phyloP scores from a whole-genome alignment of 2,329 filamentous ascomycete species.

The Alternaria angustiovoidea region DNA sequence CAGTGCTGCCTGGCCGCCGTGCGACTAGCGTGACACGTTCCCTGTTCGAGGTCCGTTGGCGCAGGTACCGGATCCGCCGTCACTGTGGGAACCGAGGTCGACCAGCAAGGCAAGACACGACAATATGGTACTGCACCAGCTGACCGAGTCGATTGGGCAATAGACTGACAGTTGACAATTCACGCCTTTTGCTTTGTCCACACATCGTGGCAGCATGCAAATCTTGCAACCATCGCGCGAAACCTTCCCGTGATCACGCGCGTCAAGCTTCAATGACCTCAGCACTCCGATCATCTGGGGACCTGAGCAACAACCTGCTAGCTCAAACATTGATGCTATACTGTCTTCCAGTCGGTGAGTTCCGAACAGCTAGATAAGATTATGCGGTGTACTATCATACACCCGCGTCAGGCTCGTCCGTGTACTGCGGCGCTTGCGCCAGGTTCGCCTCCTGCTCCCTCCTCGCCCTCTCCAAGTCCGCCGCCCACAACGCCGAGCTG shows the following conservation, averaged over 20 bases:
- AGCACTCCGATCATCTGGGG: conserved; percentile 1
- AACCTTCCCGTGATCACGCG: neutral
- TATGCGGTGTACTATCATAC: conserved; percentile 21
- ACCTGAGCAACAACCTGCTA: neutral
- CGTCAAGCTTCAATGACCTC: conserved; percentile 13
- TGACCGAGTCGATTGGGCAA: neutral
- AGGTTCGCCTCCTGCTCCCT: conserved; percentile 35
- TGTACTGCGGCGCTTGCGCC: conserved; percentile 34
- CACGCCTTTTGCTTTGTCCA: neutral
- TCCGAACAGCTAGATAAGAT: neutral
- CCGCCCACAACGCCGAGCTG: conserved; percentile 87
- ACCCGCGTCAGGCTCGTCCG: conserved; percentile 37
- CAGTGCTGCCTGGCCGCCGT: conserved; percentile 11
- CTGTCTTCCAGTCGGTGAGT: neutral
- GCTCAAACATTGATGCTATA: neutral
- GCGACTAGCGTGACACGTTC: conserved; percentile 19
- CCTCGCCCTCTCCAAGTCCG: conserved; percentile 69
- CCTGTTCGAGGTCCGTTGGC: conserved; percentile 7
- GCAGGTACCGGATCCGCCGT: conserved; percentile 3
- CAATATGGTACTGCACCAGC: neutral
- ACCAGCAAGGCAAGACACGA: neutral
- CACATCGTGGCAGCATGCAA: neutral
- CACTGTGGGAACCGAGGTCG: neutral
- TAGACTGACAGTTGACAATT: no score
- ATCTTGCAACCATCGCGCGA: neutral